These are phyloP conservation scores for Alliaria petiolata DNA, from an alignment of 345 rosid genomes.

Conservation along the genomic window DNA sequence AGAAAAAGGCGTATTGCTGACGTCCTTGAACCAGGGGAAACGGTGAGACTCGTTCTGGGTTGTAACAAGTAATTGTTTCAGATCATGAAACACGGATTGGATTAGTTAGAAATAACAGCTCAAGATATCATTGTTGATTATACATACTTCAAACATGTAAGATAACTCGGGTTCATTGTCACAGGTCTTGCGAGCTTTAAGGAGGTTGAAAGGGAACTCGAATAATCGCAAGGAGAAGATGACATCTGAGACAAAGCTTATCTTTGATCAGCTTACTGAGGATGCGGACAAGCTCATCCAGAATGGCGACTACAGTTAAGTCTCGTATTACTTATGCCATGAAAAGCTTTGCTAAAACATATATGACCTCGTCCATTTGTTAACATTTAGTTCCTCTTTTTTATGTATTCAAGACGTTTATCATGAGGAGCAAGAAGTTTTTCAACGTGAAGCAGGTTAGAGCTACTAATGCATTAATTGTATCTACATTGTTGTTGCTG, in stretches of 20 bases:
- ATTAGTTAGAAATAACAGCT: too few species aligned
- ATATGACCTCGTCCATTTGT: conserved; percentile 10
- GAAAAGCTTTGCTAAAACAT: background rate
- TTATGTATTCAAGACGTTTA: conserved; percentile 65
- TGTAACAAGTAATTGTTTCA: too few species aligned
- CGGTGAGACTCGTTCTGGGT: conserved; percentile 45
- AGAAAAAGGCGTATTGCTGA: conserved; percentile 83
- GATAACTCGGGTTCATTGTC: conserved; percentile 13
- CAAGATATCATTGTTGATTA: background rate
- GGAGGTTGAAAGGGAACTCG: conserved; percentile 83
- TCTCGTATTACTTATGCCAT: conserved; percentile 16
- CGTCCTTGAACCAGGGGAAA: conserved; percentile 86
- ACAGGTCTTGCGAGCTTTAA: conserved; percentile 84
- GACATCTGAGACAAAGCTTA: conserved; percentile 65
- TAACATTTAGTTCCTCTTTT: background rate
- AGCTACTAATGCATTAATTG: background rate
- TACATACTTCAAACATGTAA: background rate
- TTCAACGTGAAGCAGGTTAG: conserved; percentile 88
- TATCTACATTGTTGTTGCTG: too few species aligned
- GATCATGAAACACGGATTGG: too few species aligned
- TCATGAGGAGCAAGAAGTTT: conserved; percentile 74
- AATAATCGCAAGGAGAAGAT: conserved; percentile 78
- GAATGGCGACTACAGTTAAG: conserved; percentile 90
- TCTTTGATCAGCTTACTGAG: conserved; percentile 98
- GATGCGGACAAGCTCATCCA: conserved; percentile 82